Evolutionary conservation across 2,329 filamentous ascomycete species (phyloP).

Genomic region (Arthrobotrys musiformis): DNA sequence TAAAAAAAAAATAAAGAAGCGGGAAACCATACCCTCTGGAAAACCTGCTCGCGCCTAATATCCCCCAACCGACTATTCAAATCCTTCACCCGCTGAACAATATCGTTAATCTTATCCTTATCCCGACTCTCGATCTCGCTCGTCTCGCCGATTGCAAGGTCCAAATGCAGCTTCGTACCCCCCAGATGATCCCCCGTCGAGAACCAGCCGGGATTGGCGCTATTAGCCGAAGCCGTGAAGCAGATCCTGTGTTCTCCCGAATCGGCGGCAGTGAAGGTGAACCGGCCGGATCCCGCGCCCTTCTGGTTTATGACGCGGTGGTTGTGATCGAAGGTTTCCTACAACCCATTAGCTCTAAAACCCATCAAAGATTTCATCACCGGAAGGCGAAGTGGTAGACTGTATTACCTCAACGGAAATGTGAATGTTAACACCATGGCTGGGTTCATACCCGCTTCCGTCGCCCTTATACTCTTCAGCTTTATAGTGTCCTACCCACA

Average conservation of each 20-base stretch:
- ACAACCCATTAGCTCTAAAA: too few species aligned
- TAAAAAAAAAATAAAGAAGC: not conserved
- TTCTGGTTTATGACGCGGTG: slow-evolving; percentile 93
- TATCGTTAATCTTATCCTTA: slow-evolving; percentile 90
- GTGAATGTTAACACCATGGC: slow-evolving; percentile 81
- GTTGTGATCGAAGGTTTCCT: slow-evolving; percentile 96
- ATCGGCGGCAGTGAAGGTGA: slow-evolving; percentile 95
- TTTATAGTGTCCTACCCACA: slow-evolving; percentile 76
- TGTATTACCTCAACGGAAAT: slow-evolving; percentile 83
- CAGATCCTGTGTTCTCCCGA: slow-evolving; percentile 85
- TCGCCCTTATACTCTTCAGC: slow-evolving; percentile 85
- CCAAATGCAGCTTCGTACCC: slow-evolving; percentile 84
- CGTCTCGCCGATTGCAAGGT: slow-evolving; percentile 93
- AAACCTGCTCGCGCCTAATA: slow-evolving; percentile 92
- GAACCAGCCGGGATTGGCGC: slow-evolving; percentile 77
- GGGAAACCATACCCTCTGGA: slow-evolving; percentile 78
- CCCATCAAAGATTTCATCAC: too few species aligned
- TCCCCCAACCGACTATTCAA: slow-evolving; percentile 87
- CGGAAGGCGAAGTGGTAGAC: too few species aligned
- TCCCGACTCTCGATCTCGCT: slow-evolving; percentile 92
- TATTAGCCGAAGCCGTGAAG: slow-evolving; percentile 84
- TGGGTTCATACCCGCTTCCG: slow-evolving; percentile 74
- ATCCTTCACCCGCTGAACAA: slow-evolving; percentile 87
- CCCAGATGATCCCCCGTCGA: slow-evolving; percentile 70
- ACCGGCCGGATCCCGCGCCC: slow-evolving; percentile 79